Base-by-base conservation (phyloP, 2,329 filamentous ascomycete species). In the Lecanicillium sp. region DNA sequence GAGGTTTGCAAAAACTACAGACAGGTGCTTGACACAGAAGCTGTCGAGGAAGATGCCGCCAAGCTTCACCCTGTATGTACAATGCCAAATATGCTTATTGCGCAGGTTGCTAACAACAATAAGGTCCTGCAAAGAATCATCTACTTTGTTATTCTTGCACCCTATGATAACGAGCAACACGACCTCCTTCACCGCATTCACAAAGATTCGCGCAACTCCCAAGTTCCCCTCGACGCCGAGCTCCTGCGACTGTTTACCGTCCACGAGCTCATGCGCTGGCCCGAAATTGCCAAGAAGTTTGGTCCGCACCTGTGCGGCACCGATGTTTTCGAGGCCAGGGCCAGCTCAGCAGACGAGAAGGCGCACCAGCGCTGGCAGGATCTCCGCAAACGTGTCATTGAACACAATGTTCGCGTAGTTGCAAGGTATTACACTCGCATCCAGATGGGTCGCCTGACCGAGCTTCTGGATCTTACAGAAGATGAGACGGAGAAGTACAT, bases 401-500 rank as follows among this genome's bases (percentile, higher is more conserved):
- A 98, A 74, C 93, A 98, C 73, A 98, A 98, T 57, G 91, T 98
- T 45, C 88, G 93, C 44, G 93, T 98, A 2, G 82, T 98, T 30
- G 93, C 93, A 59, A 95, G 95, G 70, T 98, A 98, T 77, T 98
- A 98, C 73, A 98, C 93, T 19, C 88, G 93, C 58, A 95, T 98
- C 63, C 85, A 89, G 66, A 93, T 96, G 78, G 82, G 84, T 55
- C 87, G 93, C 27, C 75, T 98, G 52, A 95, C 90, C 7, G 79
- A 93, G 67, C 80, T 98, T 24, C 81, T 98, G 49, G 93, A 98
- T 64, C 75, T 98, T 56, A 86, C 85, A 1, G 90, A 95, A 65
- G 89, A 95, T 51, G 93, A 98, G 75, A 97, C 93, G 9, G 93
- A 98, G 72, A 95, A 95, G 77, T 97, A 97, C 73, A 95, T 98